Evolutionary conservation across 768 basidiomycete genomes (phyloP).

Genomic region (Mycena vitilis): DNA sequence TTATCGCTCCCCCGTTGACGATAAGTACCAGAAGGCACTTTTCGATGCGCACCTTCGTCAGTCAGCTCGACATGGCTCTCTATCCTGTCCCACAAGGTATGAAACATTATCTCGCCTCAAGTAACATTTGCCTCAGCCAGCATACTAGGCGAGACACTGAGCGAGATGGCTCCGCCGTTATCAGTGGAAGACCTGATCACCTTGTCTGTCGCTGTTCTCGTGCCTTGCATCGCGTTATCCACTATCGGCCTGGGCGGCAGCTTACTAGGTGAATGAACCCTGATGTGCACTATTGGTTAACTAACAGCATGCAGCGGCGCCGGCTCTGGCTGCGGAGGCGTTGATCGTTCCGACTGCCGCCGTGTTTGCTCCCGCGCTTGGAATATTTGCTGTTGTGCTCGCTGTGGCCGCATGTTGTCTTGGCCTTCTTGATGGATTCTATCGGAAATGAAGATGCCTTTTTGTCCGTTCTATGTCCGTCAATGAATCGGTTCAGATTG

Average conservation of each 20-base stretch:
- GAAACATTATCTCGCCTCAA: background rate
- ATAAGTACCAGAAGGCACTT: background rate
- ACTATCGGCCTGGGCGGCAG: constrained; percentile 7
- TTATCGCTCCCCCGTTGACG: constrained; percentile 12
- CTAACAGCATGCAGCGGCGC: background rate
- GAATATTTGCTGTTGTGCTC: constrained; percentile 3
- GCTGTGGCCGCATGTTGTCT: constrained; percentile 18
- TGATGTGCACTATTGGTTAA: background rate
- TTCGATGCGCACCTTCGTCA: constrained; percentile 25
- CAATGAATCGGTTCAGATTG: constrained; percentile 2
- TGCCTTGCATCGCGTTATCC: constrained; percentile 24
- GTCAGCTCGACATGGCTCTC: constrained; percentile 17
- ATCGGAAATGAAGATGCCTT: background rate
- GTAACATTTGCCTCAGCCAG: background rate
- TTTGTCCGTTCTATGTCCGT: background rate
- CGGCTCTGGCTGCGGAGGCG: constrained; percentile 2
- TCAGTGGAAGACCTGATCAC: constrained; percentile 10
- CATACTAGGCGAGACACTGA: constrained; percentile 3
- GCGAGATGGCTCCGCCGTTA: constrained; percentile 16
- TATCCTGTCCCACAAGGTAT: constrained; percentile 19
- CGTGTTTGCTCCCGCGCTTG: constrained; percentile 7
- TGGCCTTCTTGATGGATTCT: constrained; percentile 3
- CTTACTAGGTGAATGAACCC: constrained; percentile 14
- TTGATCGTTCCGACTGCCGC: constrained; percentile 12
- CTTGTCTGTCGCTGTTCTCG: constrained; percentile 13